Base-by-base conservation (phyloP, 805 yeast species). In the Babjeviella inositovora region DNA sequence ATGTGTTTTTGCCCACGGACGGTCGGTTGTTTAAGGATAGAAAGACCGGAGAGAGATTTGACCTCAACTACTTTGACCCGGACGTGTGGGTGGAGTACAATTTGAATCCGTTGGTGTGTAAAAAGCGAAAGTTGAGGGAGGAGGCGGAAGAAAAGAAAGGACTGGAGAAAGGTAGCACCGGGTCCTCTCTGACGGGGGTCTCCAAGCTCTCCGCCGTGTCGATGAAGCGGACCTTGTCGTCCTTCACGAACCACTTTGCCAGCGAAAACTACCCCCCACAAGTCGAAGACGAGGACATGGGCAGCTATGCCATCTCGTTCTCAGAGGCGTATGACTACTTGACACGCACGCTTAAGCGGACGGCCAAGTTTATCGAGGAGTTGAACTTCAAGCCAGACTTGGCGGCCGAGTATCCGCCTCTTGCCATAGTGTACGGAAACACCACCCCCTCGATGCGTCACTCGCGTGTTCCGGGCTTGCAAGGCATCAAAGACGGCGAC, bases 371-470 rank as follows among this genome's bases (percentile, higher is more conserved):
- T 33, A 32, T 70, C 11, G 47, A 59, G 11, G 67, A 70, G 13
- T 51, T 84, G 14, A 62, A 62, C 14, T 71, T 55, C 32, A 59
- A 63, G 15, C 57, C 62, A 5, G 47, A 45, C 2, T 56, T 67
- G 20, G 48, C 39, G 18, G 34, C 34, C 11, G 37, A 52, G 24
- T 80, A 81, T 37, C 96, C 96, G 4, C 95, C 95, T 0, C 39
- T 85, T 46, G 87, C 79, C 0, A 60, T 75, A 2, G 76, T 85
- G 0, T 81, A 77, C 40, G 92, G 94, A 7, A 69, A 79, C 38
- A 56, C 62, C 6, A 75, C 81, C 1, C 95, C 96, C 1, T 77
- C 93, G 0, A 85, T 81, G 4, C 60, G 90, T 24, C 93, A 87
- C 6, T 74, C 81, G 3, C 50, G 70, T 25, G 90, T 84, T 1